Base-by-base conservation (phyloP, 1,284 basidiomycete genomes). In the Neolentinus lepideus region DNA sequence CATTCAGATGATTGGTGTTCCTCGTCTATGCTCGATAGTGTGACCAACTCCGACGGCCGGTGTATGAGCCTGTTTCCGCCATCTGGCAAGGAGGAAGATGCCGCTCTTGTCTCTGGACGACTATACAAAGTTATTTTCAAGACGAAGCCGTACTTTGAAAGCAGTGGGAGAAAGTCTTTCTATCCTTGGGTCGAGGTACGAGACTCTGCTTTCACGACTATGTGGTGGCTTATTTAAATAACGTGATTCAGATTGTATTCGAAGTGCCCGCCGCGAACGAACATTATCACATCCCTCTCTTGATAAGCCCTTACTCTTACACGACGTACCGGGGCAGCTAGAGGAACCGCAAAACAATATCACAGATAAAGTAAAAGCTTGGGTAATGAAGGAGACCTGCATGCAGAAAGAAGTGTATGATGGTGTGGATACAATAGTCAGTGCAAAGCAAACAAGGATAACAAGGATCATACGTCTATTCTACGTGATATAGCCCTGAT, bases 251-350 rank as follows among this genome's bases (percentile, higher is more conserved):
- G 91, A 88, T 94, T 60, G 79, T 81, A 0, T 94, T 94, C 68
- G 75, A 78, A 46, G 78, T 92, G 54, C 73, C 77, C 54, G 79
- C 85, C 59, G 81, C 88, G 3, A 68, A 76, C 43, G 87, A 93
- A 63, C 93, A 96, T 65, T 90, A 94, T 66, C 94, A 97, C 64
- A 89, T 98, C 59, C 94, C 94, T 0, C 77, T 98, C 14, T 72
- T 98, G 26, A 85, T 98, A 64, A 94, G 90, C 67, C 94, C 94
- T 4, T 94, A 88, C 72, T 90, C 90, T 1, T 98, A 88, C 69
- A 94, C 94, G 16, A 96, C 94, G 4, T 96, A 96, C 68, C 79
- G 92, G 59, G 94, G 94, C 19, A 93, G 89, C 69, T 92, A 64
- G 64, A 35, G 8, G 4, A 12, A 31, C 29, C 29, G 4, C 29